phyloP scores from a whole-genome alignment of 2,329 filamentous ascomycete species.

The Hymenoscyphus fructigenus region DNA sequence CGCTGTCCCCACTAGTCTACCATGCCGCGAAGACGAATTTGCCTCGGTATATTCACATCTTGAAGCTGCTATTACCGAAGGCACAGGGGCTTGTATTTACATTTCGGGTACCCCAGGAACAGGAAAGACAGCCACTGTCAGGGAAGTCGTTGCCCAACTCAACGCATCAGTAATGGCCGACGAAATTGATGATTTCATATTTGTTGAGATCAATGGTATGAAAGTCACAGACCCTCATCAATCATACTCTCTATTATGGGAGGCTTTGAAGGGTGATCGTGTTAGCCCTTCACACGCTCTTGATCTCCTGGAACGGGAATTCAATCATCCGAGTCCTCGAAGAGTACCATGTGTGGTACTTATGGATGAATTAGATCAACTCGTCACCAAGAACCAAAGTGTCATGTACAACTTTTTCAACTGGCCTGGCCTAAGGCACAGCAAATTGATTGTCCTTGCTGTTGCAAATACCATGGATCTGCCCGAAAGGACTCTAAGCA shows the following conservation, averaged over 20 bases:
- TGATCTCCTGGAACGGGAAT: constrained; percentile 87
- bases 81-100: constrained; percentile 94
- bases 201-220: constrained; percentile 99
- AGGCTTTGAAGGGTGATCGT: constrained; percentile 88
- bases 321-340: constrained; percentile 85
- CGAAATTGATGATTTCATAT: constrained; percentile 97
- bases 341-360: constrained; percentile 93
- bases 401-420: constrained; percentile 99
- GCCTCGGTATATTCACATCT: constrained; percentile 89
- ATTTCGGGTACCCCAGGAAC: constrained; percentile 98
- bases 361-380: constrained; percentile 97
- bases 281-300: constrained; percentile 90
- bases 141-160: constrained; percentile 86
- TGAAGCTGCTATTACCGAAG: constrained; percentile 90
- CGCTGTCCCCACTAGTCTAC: constrained; percentile 82
- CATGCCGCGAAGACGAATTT: constrained; percentile 91
- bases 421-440: constrained; percentile 91
- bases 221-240: constrained; percentile 98
- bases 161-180: constrained; percentile 86
- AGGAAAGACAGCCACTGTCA: constrained; percentile 94
- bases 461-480: constrained; percentile 99
- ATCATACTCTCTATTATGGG: constrained; percentile 92
- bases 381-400: constrained; percentile 97
- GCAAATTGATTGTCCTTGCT: constrained; percentile 89
- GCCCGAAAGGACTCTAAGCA: constrained; percentile 91